Evolutionary conservation across 495 filamentous ascomycete genomes (phyloP).

Genomic region (Aspergillus nanangensis): DNA sequence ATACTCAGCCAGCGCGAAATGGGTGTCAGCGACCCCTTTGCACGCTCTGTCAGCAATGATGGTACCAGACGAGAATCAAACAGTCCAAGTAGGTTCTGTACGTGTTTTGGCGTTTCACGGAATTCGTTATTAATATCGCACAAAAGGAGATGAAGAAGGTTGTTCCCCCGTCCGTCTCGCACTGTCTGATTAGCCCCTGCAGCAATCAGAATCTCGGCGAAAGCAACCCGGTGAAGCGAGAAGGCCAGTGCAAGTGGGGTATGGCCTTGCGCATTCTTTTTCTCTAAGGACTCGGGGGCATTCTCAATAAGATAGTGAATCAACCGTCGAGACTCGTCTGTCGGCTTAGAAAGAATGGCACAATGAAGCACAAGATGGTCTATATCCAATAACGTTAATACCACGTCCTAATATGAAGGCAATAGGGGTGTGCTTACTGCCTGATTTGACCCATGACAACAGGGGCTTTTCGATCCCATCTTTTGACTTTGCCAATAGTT

Average conservation of each 20-base stretch:
- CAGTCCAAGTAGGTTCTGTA: constrained; percentile 45
- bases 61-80: constrained; percentile 46
- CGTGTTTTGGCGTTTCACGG: constrained; percentile 14
- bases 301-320: constrained; percentile 57
- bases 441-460: constrained; percentile 52
- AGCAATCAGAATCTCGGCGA: constrained; percentile 54
- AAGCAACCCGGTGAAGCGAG: constrained; percentile 40
- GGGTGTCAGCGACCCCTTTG: constrained; percentile 46
- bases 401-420: not conserved
- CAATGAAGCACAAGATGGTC: constrained; percentile 62
- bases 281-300: constrained; percentile 54
- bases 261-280: constrained; percentile 46
- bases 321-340: constrained; percentile 42
- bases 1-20: constrained; percentile 34
- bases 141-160: constrained; percentile 57
- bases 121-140: not conserved
- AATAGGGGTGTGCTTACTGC: constrained; percentile 31
- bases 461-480: constrained; percentile 58
- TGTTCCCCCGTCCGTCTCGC: constrained; percentile 48
- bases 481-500: constrained; percentile 45
- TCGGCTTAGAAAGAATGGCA: constrained; percentile 46
- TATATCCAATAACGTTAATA: too few relatives aligned
- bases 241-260: constrained; percentile 62
- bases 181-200: constrained; percentile 61
- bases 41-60: constrained; percentile 43